Percentiles rank a stretch among this genome's conserved stretches.
phyloP scores from a whole-genome alignment of 2,329 filamentous ascomycete species.

The Trichophyton equinum region DNA sequence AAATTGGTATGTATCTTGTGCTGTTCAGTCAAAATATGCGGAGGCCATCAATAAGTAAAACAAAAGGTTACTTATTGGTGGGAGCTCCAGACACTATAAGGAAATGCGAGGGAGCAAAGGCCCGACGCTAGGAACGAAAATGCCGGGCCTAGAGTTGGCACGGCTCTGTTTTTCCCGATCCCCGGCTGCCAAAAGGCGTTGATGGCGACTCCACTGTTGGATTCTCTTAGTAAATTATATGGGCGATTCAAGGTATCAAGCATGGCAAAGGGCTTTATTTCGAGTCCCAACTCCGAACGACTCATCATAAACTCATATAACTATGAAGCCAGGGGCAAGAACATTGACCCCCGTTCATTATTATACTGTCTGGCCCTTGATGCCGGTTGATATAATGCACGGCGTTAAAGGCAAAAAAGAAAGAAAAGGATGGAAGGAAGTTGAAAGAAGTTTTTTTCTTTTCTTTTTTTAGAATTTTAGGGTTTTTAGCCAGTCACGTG shows the following conservation, averaged over 20 bases:
- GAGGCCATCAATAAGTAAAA: conserved; percentile 1
- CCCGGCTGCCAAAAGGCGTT: neutral
- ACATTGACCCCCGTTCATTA: neutral
- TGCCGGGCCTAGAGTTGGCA: neutral
- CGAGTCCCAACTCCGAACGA: neutral
- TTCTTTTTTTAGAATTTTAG: neutral
- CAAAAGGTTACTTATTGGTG: conserved; percentile 1
- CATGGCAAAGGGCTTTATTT: neutral
- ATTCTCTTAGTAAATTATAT: neutral
- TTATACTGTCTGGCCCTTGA: neutral
- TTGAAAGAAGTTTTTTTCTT: neutral
- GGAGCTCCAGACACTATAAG: conserved; percentile 4
- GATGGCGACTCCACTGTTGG: neutral
- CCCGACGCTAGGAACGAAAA: neutral
- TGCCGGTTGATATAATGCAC: neutral
- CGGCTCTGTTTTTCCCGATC: neutral
- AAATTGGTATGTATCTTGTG: neutral
- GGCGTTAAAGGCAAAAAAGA: neutral
- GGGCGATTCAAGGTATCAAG: neutral
- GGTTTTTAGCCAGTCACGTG: neutral
- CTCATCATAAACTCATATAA: neutral
- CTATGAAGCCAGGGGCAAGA: neutral
- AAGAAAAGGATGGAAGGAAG: neutral
- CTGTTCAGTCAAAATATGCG: neutral
- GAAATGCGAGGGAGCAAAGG: neutral